These are phyloP conservation scores for Colletotrichum sp. DNA, from an alignment of 2,329 filamentous ascomycete species.

Conservation along the genomic window DNA sequence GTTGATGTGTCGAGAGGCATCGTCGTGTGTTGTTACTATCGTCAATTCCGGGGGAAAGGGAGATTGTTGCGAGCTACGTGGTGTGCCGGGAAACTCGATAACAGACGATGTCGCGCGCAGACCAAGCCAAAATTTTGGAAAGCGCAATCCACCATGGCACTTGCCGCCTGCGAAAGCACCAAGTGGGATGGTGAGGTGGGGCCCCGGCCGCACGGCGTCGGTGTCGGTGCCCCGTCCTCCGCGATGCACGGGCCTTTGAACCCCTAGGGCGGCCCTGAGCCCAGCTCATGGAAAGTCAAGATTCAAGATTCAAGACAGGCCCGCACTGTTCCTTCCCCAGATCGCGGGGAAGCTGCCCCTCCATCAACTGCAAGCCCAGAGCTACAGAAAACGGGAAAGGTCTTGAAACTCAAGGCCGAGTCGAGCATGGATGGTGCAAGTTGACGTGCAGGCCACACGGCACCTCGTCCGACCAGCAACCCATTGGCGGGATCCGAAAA, in stretches of 20 bases:
- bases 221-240: background rate
- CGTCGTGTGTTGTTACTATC: background rate
- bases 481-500: background rate
- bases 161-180: background rate
- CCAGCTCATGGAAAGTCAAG: background rate
- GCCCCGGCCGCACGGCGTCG: slow-evolving; percentile 14
- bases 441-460: background rate
- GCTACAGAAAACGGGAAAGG: background rate
- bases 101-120: background rate
- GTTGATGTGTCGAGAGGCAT: slow-evolving; percentile 97
- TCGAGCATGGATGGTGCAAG: background rate
- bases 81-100: no score
- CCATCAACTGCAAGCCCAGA: background rate
- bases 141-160: slow-evolving; percentile 7
- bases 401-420: background rate
- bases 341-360: slow-evolving; percentile 13
- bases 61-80: background rate
- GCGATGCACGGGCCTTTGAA: background rate
- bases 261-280: background rate
- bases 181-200: slow-evolving; percentile 15
- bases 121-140: slow-evolving; percentile 13
- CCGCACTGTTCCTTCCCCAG: slow-evolving; percentile 5
- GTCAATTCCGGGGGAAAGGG: background rate
- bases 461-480: background rate
- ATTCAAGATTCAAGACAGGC: background rate